These are phyloP conservation scores for Coemansia sp. DNA, from an alignment of 192 early-diverging fungal species.

Conservation along the genomic window DNA sequence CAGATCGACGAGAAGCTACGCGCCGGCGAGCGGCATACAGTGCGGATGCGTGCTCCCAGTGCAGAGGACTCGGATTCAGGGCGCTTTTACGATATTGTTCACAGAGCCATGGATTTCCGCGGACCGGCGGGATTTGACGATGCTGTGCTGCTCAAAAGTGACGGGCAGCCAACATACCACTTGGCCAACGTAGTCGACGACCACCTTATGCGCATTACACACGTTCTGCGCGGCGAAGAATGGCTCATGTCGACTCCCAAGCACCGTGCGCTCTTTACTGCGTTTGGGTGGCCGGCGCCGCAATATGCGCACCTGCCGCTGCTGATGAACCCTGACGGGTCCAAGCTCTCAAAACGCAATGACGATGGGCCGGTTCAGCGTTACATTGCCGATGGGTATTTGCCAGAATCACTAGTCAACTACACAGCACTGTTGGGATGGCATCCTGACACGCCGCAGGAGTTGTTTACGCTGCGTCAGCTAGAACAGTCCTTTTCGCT, in stretches of 20 bases:
- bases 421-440: constrained; percentile 86
- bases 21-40: constrained; percentile 57
- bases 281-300: constrained; percentile 78
- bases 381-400: constrained; percentile 73
- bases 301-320: constrained; percentile 85
- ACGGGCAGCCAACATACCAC: constrained; percentile 92
- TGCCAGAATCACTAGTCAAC: constrained; percentile 82
- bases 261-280: constrained; percentile 78
- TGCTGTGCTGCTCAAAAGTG: constrained; percentile 85
- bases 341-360: constrained; percentile 90
- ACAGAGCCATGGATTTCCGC: constrained; percentile 70
- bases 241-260: constrained; percentile 95
- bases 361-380: constrained; percentile 68
- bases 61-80: constrained; percentile 44
- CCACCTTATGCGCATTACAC: constrained; percentile 84
- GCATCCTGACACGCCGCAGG: constrained; percentile 59
- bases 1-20: constrained; percentile 65
- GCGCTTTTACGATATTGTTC: constrained; percentile 67
- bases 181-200: constrained; percentile 95
- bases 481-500: constrained; percentile 36
- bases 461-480: constrained; percentile 58
- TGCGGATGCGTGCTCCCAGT: constrained; percentile 64
- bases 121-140: constrained; percentile 76
- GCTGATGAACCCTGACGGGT: constrained; percentile 74
- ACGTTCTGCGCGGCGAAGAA: constrained; percentile 92